Base-by-base conservation (phyloP, 2,329 filamentous ascomycete genomes). In the Endothia cerciana region DNA sequence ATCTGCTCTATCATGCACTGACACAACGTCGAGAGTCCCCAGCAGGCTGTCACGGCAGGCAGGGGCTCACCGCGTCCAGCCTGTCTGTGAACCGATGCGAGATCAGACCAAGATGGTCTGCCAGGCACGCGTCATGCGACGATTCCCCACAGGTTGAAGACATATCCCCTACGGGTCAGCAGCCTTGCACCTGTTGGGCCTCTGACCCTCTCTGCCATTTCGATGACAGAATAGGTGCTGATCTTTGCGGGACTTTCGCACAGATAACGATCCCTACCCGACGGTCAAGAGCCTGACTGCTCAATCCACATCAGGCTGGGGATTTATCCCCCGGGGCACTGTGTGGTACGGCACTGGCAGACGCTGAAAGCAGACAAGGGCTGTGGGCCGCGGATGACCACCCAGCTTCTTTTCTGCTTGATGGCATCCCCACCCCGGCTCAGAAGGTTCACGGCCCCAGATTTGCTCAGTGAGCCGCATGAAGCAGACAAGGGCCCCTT, bases 401-500 rank as follows among this genome's bases (percentile, higher is more conserved):
- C 38, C 47, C 5, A 59, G 62, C 64, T 58, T 60, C 33, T 22
- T 60, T 68, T 53, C 49, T 60, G 40, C 36, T 36, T 51, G 25
- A 25, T 58, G 55, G 60, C 47, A 53, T 28, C 64, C 58, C 45
- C 45, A 61, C 64, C 66, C 66, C 60, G 66, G 66, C 49, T 36
- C 65, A 62, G 55, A 56, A 59, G 60, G 41, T 65, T n/a, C 60
- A 36, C 43, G 67, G 64, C 67, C 67, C 67, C 67, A 62, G 67
- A 69, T 69, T 69, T 62, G 49, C 67, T 60, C 62, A 57, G 58
- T 41, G 61, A 45, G 57, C 51, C 65, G 66, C 66, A 68, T 68
- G 36, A 43, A 63, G 15, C 25, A 55, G 60, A 63, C 15, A 63
- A 56, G 66, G 59, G n/a, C 22, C 60, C 66, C 66, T 47, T 60